Conservation (phyloP, 1,284 basidiomycete species). For the Ustilago xerochloae region DNA sequence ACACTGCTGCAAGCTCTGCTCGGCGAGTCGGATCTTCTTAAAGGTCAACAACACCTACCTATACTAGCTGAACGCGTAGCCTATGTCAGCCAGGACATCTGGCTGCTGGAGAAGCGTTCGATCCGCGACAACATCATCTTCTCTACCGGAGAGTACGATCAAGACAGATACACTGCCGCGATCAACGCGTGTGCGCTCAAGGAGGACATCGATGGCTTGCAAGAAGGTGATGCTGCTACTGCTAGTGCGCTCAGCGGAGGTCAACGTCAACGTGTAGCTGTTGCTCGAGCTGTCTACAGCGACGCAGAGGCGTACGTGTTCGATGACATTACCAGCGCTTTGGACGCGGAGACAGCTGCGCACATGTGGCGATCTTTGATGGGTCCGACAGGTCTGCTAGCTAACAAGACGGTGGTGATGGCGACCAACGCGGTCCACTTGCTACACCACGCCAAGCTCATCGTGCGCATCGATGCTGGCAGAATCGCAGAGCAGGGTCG, state of each 20-base stretch:
- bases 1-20: constrained; percentile 59
- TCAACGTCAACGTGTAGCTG: constrained; percentile 59
- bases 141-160: constrained; percentile 45
- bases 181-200: constrained; percentile 58
- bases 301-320: constrained; percentile 56
- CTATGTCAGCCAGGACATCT: constrained; percentile 61
- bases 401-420: constrained; percentile 50
- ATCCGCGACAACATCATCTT: constrained; percentile 64
- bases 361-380: constrained; percentile 65
- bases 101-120: constrained; percentile 54
- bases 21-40: constrained; percentile 54
- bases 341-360: constrained; percentile 76
- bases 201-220: constrained; percentile 51
- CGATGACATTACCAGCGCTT: constrained; percentile 68
- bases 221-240: constrained; percentile 58
- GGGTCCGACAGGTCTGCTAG: constrained; percentile 37
- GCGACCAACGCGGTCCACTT: constrained; percentile 57
- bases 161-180: constrained; percentile 50
- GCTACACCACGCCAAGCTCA: constrained; percentile 27
- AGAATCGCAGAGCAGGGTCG: constrained; percentile 49
- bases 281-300: constrained; percentile 64
- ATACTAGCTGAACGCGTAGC: constrained; percentile 40
- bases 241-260: constrained; percentile 64
- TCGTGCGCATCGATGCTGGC: constrained; percentile 49
- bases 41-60: constrained; percentile 39